phyloP scores from a whole-genome alignment of 2,329 filamentous ascomycete species.

The Xylaria sp. region DNA sequence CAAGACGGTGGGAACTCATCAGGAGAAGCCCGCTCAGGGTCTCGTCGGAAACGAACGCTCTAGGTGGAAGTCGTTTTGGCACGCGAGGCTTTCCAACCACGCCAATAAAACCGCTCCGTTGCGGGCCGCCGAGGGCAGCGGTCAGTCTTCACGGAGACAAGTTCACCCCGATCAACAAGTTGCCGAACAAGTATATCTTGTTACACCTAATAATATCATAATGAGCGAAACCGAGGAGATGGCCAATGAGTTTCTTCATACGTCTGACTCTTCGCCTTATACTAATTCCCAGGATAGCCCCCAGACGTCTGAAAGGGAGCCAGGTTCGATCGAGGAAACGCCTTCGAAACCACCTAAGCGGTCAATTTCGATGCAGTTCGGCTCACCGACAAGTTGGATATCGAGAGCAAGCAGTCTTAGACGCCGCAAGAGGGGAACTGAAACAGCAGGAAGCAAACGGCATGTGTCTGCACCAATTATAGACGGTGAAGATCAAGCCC shows the following conservation, averaged over 20 bases:
- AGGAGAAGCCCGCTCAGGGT: conserved; percentile 33
- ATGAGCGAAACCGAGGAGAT: conserved; percentile 26
- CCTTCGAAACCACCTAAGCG: conserved; percentile 60
- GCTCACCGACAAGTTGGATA: conserved; percentile 67
- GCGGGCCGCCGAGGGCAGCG: conserved; percentile 46
- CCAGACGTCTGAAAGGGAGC: conserved; percentile 43
- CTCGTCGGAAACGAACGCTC: conserved; percentile 37
- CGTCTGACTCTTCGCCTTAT: conserved; percentile 13
- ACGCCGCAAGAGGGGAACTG: conserved; percentile 62
- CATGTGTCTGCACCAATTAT: conserved; percentile 64
- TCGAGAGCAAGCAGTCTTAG: conserved; percentile 67
- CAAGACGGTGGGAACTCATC: conserved; percentile 43
- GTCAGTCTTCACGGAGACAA: conserved; percentile 44
- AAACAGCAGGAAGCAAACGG: conserved; percentile 58
- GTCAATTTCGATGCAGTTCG: conserved; percentile 70
- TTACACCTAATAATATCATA: conserved; percentile 48
- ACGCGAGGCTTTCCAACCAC: conserved; percentile 53
- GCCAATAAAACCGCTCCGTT: conserved; percentile 41
- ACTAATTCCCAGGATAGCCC: conserved; percentile 42
- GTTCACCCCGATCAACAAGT: conserved; percentile 50
- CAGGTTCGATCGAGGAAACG: conserved; percentile 52
- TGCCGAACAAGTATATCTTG: conserved; percentile 53
- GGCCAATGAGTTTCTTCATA: conserved; percentile 14
- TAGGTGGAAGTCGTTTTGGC: conserved; percentile 69
- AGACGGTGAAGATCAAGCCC: conserved; percentile 42